Evolutionary conservation across 2,329 filamentous ascomycete genomes (phyloP).

Genomic region (Leptographium wingfieldii): DNA sequence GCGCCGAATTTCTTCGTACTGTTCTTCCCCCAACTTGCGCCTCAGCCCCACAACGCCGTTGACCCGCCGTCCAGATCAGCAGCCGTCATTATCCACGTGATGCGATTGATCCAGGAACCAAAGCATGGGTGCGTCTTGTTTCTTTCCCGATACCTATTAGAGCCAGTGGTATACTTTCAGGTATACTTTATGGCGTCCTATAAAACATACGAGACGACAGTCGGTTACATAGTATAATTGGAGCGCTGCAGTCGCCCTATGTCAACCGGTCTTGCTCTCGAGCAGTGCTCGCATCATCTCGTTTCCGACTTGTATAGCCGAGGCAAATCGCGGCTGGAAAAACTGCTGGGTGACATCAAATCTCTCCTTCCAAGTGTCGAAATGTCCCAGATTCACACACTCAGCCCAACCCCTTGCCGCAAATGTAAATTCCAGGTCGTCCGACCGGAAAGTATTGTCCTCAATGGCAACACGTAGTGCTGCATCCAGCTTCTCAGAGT

Average conservation of each 20-base stretch:
- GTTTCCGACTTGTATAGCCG: constrained; percentile 79
- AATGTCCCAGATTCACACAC: constrained; percentile 81
- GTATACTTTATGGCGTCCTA: too few species aligned
- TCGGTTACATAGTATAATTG: too few species aligned
- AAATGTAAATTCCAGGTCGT: constrained; percentile 96
- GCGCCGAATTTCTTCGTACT: background rate
- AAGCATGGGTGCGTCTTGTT: too few species aligned
- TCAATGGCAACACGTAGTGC: constrained; percentile 75
- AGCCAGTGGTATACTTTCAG: too few species aligned
- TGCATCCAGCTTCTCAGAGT: constrained; percentile 67
- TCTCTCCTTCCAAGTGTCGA: constrained; percentile 82
- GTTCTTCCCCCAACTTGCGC: background rate
- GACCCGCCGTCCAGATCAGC: background rate
- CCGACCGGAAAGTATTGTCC: constrained; percentile 83
- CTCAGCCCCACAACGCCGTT: background rate
- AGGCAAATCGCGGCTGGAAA: constrained; percentile 80
- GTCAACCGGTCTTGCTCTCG: too few species aligned
- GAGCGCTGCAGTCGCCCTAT: too few species aligned
- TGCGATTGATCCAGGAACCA: background rate
- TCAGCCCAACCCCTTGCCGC: constrained; percentile 93
- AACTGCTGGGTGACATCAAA: constrained; percentile 85
- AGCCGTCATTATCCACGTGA: background rate
- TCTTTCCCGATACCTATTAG: too few species aligned
- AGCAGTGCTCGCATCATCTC: constrained; percentile 58
- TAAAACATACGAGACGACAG: too few species aligned